These are phyloP conservation scores for Dryas octopetala DNA, from an alignment of 306 rosid species.

Conservation along the genomic window DNA sequence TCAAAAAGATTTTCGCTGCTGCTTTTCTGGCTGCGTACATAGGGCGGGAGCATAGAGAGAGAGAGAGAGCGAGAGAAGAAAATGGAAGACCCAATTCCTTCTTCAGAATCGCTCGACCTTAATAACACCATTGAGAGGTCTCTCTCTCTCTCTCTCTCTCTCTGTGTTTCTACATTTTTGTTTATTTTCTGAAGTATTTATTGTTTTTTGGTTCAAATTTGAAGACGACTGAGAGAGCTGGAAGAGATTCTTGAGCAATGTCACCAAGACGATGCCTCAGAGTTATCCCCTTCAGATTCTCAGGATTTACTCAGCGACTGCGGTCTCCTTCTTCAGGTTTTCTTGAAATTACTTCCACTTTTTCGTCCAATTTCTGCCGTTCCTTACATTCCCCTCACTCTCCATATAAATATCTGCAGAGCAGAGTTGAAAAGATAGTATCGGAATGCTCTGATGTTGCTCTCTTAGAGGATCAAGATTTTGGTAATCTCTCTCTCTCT, in stretches of 20 bases:
- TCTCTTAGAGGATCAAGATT: constrained; percentile 37
- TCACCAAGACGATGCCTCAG: constrained; percentile 25
- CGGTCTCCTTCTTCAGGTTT: constrained; percentile 53
- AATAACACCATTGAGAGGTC: constrained; percentile 48
- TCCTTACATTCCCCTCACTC: neutral
- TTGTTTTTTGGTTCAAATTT: neutral
- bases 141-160: constrained; percentile 18
- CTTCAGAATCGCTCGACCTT: constrained; percentile 29
- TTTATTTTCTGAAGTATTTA: neutral
- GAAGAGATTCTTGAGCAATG: constrained; percentile 35
- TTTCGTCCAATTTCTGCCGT: neutral
- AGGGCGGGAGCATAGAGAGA: neutral
- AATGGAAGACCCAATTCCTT: constrained; percentile 37
- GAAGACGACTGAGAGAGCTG: constrained; percentile 57
- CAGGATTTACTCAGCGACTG: constrained; percentile 42
- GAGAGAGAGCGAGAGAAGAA: neutral
- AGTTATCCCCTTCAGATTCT: constrained; percentile 33
- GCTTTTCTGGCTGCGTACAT: no score
- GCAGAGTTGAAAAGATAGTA: constrained; percentile 45
- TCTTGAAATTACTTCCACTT: neutral
- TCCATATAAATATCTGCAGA: constrained; percentile 32
- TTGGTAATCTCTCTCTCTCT: constrained; percentile 30
- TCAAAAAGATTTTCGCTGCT: no score
- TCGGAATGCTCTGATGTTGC: constrained; percentile 51
- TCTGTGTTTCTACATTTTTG: neutral